phyloP scores from a whole-genome alignment of 192 early-diverging fungal species.

The Fimicolochytrium jonesii region DNA sequence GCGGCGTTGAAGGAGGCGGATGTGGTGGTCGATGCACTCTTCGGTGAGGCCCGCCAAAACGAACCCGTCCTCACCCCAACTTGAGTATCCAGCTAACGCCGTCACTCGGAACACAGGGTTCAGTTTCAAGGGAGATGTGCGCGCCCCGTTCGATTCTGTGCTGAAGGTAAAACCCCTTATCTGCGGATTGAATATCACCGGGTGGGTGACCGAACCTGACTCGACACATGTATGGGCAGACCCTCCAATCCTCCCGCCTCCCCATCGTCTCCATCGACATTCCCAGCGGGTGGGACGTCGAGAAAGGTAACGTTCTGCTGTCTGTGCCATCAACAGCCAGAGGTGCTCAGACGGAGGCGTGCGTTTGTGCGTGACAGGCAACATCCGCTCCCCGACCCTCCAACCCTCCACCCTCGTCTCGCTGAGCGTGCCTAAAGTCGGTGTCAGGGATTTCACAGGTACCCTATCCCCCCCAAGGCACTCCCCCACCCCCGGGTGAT shows the following conservation, averaged over 20 bases:
- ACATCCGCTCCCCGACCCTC: no score
- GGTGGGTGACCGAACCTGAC: not conserved
- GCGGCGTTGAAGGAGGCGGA: constrained; percentile 44
- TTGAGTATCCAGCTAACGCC: no score
- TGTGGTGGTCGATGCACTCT: constrained; percentile 82
- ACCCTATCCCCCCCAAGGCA: constrained; percentile 9
- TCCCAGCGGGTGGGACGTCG: constrained; percentile 94
- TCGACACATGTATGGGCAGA: not conserved
- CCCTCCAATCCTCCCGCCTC: not conserved
- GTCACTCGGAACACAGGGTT: constrained; percentile 56
- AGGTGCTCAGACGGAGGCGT: not conserved
- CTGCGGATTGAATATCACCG: not conserved
- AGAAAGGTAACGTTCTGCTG: constrained; percentile 63
- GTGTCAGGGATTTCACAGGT: constrained; percentile 68
- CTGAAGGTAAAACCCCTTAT: constrained; percentile 37
- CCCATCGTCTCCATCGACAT: constrained; percentile 82
- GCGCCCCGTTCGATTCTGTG: constrained; percentile 69
- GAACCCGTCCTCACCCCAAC: no score
- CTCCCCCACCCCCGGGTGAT: no score
- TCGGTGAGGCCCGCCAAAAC: constrained; percentile 56
- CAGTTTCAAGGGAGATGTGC: constrained; percentile 74
- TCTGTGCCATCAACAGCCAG: no score
- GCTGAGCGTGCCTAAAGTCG: constrained; percentile 85
- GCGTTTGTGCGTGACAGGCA: constrained; percentile 30
- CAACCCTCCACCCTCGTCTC: constrained; percentile 84